These are phyloP conservation scores for Mortierella antarctica DNA, from an alignment of 192 early-diverging fungal genomes.

Conservation along the genomic window DNA sequence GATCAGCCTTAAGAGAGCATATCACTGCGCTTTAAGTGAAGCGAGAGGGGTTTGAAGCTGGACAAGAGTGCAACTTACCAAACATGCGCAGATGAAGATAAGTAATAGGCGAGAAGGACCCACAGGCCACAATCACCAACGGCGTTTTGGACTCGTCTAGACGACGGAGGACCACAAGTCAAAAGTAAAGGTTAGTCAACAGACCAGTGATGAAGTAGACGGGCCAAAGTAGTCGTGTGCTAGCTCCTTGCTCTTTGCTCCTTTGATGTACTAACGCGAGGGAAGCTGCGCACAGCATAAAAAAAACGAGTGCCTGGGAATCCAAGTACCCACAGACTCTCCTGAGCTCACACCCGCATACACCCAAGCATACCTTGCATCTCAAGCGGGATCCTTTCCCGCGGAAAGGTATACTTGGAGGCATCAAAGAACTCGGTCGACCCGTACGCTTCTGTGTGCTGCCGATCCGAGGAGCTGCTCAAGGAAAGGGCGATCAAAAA, in stretches of 20 bases:
- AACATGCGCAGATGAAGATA: conserved; percentile 99
- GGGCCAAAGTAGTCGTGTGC: background rate
- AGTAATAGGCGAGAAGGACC: conserved; percentile 97
- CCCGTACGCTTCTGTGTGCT: conserved; percentile 50
- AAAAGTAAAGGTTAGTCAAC: background rate
- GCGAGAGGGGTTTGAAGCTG: no score
- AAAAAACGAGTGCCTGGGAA: background rate
- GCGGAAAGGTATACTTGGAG: conserved; percentile 46
- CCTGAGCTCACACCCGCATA: no score
- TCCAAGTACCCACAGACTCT: no score
- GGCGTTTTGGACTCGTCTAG: conserved; percentile 78
- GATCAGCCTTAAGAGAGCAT: background rate
- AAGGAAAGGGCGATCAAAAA: background rate
- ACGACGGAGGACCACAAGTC: background rate
- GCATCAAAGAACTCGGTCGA: conserved; percentile 48
- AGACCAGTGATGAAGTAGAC: background rate
- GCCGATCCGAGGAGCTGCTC: conserved; percentile 48
- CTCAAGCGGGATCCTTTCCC: conserved; percentile 32
- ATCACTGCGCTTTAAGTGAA: conserved; percentile 57
- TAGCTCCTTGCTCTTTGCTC: background rate
- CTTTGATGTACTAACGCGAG: no score
- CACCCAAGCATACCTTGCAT: conserved; percentile 30
- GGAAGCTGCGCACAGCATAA: background rate
- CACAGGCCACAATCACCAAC: conserved; percentile 94
- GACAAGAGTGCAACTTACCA: conserved; percentile 70